A percentile compares a stretch with the other conserved stretches of the same genome.
Conservation (phyloP, 2,329 filamentous ascomycete genomes). For the Phyllosticta citrichinensis region DNA sequence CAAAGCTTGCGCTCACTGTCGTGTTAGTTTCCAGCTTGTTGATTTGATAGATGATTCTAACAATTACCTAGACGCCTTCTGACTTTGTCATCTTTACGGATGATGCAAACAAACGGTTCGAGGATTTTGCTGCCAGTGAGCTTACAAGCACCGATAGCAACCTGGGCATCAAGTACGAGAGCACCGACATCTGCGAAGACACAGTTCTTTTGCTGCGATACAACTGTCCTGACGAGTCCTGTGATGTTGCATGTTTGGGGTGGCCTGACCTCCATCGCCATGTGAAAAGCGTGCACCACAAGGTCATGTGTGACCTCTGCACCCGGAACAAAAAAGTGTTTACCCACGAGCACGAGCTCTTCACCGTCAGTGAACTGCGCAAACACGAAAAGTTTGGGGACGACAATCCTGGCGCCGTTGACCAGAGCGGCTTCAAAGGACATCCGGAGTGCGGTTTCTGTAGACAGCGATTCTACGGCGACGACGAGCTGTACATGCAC, state of each 20-base stretch:
- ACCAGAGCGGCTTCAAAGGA: slow-evolving; percentile 93
- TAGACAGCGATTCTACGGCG: slow-evolving; percentile 83
- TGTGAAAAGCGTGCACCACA: slow-evolving; percentile 71
- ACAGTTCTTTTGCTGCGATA: slow-evolving; percentile 80
- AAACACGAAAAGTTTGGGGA: slow-evolving; percentile 87
- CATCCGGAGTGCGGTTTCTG: slow-evolving; percentile 95
- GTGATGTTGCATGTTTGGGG: slow-evolving; percentile 73
- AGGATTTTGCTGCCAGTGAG: slow-evolving; percentile 67
- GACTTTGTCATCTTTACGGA: slow-evolving; percentile 88
- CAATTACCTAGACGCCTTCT: slow-evolving; percentile 46
- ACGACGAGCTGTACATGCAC: slow-evolving; percentile 88
- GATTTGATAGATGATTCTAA: neutral
- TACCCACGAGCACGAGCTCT: slow-evolving; percentile 93
- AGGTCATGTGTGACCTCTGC: slow-evolving; percentile 85
- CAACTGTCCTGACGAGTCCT: slow-evolving; percentile 81
- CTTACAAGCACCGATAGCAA: slow-evolving; percentile 73
- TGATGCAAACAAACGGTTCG: slow-evolving; percentile 66
- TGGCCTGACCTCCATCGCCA: slow-evolving; percentile 74
- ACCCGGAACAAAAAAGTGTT: slow-evolving; percentile 96
- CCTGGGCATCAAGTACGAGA: slow-evolving; percentile 85
- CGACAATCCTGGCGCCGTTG: slow-evolving; percentile 75
- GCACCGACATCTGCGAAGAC: slow-evolving; percentile 80
- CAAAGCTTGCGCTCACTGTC: slow-evolving; percentile 91
- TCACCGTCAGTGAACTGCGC: slow-evolving; percentile 68
- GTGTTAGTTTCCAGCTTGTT: slow-evolving; percentile 45